Conservation (phyloP, 1,139 yeast species). For the Taiozyma sp. region DNA sequence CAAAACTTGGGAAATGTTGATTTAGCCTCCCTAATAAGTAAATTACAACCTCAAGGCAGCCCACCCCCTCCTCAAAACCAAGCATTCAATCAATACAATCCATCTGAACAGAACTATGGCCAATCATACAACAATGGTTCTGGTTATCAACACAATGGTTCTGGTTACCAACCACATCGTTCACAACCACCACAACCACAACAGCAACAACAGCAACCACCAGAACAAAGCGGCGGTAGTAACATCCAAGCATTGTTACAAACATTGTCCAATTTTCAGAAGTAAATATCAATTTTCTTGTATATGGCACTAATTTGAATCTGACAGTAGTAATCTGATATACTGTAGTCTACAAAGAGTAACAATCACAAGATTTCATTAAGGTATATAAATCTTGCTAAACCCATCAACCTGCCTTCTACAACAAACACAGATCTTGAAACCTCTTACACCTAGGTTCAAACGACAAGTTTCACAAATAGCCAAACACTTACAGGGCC, state of each 20-base stretch:
- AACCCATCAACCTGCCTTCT: slow-evolving; percentile 62
- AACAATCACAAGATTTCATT: slow-evolving; percentile 3
- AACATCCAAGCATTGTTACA: slow-evolving; percentile 32
- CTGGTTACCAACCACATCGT: slow-evolving; percentile 4
- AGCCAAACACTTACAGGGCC: slow-evolving; percentile 94
- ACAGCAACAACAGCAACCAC: slow-evolving; percentile 9
- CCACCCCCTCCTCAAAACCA: slow-evolving; percentile 2
- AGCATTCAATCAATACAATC: slow-evolving; percentile 1
- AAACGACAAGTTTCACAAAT: slow-evolving; percentile 80
- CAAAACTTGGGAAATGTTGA: slow-evolving; percentile 10
- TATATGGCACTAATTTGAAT: background rate
- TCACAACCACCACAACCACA: slow-evolving; percentile 4
- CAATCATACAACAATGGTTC: background rate
- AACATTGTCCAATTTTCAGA: slow-evolving; percentile 28
- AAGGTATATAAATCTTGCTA: slow-evolving; percentile 50
- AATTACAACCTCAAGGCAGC: slow-evolving; percentile 6
- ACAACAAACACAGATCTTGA: slow-evolving; percentile 83
- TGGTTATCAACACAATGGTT: background rate
- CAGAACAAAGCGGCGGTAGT: slow-evolving; percentile 19
- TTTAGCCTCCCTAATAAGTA: slow-evolving; percentile 7
- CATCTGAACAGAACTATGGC: background rate
- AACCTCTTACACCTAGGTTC: slow-evolving; percentile 68
- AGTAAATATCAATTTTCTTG: background rate
- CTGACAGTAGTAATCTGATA: background rate
- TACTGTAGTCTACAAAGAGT: background rate